Evolutionary conservation across 1,284 basidiomycete species (phyloP).

Genomic region (Leucoagaricus sp.): DNA sequence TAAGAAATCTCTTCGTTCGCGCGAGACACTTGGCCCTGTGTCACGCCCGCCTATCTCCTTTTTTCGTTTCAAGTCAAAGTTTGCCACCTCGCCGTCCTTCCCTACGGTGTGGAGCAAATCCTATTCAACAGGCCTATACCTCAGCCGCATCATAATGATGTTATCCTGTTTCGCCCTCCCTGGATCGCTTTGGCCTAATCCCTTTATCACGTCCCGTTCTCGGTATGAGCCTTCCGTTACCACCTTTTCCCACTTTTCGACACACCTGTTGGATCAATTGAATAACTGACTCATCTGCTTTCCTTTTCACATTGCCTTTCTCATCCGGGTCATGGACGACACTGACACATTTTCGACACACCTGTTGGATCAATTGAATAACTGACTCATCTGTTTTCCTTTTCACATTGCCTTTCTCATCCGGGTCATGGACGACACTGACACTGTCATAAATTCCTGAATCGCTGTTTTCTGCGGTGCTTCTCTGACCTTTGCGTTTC

Average conservation of each 20-base stretch:
- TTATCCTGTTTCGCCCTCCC: constrained; percentile 12
- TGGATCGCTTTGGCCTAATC: neutral
- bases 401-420: neutral
- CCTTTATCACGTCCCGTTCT: neutral
- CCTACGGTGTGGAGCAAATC: constrained; percentile 7
- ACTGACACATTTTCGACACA: neutral
- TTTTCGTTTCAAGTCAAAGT: neutral
- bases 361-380: constrained; percentile 25
- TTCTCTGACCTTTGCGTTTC: constrained; percentile 3
- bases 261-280: constrained; percentile 19
- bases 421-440: constrained; percentile 1
- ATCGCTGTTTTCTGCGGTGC: neutral
- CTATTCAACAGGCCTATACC: neutral
- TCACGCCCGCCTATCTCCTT: constrained; percentile 1
- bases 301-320: neutral
- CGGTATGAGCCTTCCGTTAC: neutral
- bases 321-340: constrained; percentile 2
- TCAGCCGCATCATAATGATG: constrained; percentile 2
- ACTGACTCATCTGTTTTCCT: constrained; percentile 22
- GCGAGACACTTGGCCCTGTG: neutral
- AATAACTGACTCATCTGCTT: constrained; percentile 28
- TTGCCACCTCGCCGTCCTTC: neutral
- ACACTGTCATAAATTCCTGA: neutral
- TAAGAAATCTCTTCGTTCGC: neutral
- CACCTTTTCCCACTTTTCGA: neutral